phyloP scores from a whole-genome alignment of 371 early-diverging fungal species.

The Mortierella sp. region DNA sequence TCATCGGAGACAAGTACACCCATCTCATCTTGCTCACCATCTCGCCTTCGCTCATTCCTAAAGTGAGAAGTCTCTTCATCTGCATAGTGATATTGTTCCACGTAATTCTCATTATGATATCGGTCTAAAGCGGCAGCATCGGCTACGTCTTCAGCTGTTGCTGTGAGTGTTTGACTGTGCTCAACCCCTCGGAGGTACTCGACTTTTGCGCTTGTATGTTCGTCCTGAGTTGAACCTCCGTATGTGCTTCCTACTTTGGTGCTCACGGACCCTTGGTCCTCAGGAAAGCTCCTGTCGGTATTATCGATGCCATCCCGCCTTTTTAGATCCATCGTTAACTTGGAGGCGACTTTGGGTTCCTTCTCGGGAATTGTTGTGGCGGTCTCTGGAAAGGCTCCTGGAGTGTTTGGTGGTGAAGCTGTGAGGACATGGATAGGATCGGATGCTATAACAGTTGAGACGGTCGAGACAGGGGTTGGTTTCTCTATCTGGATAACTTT shows the following conservation, averaged over 20 bases:
- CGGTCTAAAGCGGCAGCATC: constrained; percentile 29
- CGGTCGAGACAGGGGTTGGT: not conserved
- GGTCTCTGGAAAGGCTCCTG: constrained; percentile 40
- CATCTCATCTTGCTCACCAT: constrained; percentile 14
- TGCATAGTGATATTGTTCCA: constrained; percentile 23
- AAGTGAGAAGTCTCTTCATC: constrained; percentile 11
- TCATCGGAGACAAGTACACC: constrained; percentile 16
- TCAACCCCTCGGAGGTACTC: constrained; percentile 25
- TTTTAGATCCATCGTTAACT: not conserved
- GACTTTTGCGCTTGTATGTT: not conserved
- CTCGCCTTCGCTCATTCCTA: constrained; percentile 9
- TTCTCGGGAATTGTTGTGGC: not conserved
- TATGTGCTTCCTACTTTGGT: constrained; percentile 40
- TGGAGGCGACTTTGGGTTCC: not conserved
- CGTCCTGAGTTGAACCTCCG: constrained; percentile 26
- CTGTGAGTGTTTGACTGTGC: not conserved
- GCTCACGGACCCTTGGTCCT: constrained; percentile 42
- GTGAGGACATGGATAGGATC: constrained; percentile 17
- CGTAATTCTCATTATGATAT: constrained; percentile 22
- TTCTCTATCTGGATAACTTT: constrained; percentile 7
- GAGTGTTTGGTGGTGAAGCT: constrained; percentile 23
- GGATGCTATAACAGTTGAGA: constrained; percentile 7
- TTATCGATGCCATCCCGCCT: constrained; percentile 1
- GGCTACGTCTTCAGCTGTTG: constrained; percentile 16
- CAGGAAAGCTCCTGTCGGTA: constrained; percentile 26